Percentiles rank a stretch among this genome's conserved stretches.
Evolutionary conservation across 2,329 filamentous ascomycete genomes (phyloP).

Genomic region (Colletotrichum magnum): DNA sequence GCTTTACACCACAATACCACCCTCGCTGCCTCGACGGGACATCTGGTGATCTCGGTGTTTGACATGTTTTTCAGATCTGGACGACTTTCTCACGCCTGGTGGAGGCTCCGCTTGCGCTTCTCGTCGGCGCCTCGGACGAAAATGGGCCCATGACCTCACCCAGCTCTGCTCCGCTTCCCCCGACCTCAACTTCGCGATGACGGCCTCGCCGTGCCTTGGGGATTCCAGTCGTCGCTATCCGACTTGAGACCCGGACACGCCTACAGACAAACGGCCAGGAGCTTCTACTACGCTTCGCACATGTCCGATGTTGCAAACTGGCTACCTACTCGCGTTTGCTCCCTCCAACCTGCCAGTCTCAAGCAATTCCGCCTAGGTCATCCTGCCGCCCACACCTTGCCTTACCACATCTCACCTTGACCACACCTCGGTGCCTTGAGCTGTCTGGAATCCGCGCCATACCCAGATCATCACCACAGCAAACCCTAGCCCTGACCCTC

Average conservation of each 20-base stretch:
- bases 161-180: not conserved
- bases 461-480: slow-evolving; percentile 12
- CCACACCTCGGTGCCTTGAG: slow-evolving; percentile 17
- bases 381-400: slow-evolving; percentile 12
- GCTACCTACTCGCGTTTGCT: not conserved
- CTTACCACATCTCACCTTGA: slow-evolving; percentile 24
- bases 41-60: slow-evolving; percentile 20
- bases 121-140: slow-evolving; percentile 18
- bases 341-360: not conserved
- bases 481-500: slow-evolving; percentile 39
- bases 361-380: slow-evolving; percentile 18
- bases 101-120: slow-evolving; percentile 3
- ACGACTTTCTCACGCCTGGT: not conserved
- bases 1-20: slow-evolving; percentile 15
- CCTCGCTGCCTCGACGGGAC: slow-evolving; percentile 14
- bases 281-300: not conserved
- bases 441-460: not conserved
- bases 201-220: slow-evolving; percentile 9
- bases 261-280: not conserved
- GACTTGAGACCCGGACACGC: not conserved
- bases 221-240: not conserved
- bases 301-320: not conserved
- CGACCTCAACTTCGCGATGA: slow-evolving; percentile 4
- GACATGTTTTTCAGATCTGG: slow-evolving; percentile 11
- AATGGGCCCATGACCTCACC: slow-evolving; percentile 14